These are phyloP conservation scores for Ramaria sp. DNA, from an alignment of 768 basidiomycete genomes.

Conservation along the genomic window DNA sequence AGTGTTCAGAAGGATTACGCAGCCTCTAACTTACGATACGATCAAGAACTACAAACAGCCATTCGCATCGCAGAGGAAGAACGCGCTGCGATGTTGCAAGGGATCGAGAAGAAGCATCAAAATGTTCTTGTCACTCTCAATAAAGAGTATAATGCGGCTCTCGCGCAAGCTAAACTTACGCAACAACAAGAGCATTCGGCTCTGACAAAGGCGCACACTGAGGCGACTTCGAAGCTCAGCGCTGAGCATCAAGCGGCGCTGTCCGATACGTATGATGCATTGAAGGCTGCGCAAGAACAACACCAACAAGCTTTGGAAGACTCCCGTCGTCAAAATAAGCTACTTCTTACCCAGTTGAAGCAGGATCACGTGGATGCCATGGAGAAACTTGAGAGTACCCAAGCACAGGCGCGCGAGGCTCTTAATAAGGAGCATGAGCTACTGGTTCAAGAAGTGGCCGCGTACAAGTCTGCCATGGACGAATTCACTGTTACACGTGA, in stretches of 20 bases:
- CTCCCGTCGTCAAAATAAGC: conserved; percentile 22
- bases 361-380: conserved; percentile 32
- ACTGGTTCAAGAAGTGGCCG: conserved; percentile 46
- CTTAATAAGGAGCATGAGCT: conserved; percentile 26
- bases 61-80: conserved; percentile 37
- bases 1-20: conserved; percentile 8
- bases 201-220: conserved; percentile 32
- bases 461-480: conserved; percentile 37
- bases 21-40: conserved; percentile 7
- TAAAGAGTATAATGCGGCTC: conserved; percentile 38
- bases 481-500: conserved; percentile 26
- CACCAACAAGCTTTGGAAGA: conserved; percentile 29
- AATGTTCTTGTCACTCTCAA: conserved; percentile 43
- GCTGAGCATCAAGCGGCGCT: conserved; percentile 40
- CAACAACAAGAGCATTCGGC: conserved; percentile 17
- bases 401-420: conserved; percentile 37
- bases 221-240: conserved; percentile 29
- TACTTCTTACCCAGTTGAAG: conserved; percentile 35
- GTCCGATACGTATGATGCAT: conserved; percentile 27
- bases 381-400: conserved; percentile 39
- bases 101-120: conserved; percentile 46
- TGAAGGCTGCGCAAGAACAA: conserved; percentile 27
- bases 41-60: conserved; percentile 34
- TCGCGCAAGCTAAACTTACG: conserved; percentile 26
- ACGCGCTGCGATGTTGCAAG: conserved; percentile 27